Evolutionary conservation across 2,329 filamentous ascomycete genomes (phyloP).

Genomic region (Ceratocystis smalleyi): DNA sequence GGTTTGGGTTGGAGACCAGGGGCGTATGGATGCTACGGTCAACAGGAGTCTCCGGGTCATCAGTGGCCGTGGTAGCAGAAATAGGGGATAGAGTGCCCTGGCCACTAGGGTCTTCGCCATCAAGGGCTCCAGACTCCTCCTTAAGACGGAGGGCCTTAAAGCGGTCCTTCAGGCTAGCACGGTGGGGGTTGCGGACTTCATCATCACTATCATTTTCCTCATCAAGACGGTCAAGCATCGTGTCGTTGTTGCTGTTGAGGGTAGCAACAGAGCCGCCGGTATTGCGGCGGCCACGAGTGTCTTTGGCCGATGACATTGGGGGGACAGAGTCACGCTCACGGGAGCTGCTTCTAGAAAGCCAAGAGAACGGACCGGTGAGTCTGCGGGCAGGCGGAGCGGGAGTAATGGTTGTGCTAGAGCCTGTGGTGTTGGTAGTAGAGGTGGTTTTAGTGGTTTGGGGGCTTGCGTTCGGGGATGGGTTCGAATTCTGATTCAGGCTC

Average conservation of each 20-base stretch:
- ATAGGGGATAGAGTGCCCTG: conserved; percentile 24
- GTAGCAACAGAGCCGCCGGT: conserved; percentile 70
- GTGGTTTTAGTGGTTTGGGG: conserved; percentile 26
- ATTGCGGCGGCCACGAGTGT: conserved; percentile 40
- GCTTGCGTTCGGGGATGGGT: conserved; percentile 21
- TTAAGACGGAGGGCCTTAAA: conserved; percentile 64
- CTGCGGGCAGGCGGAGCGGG: conserved; percentile 43
- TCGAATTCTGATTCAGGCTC: conserved; percentile 26
- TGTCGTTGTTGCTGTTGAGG: conserved; percentile 63
- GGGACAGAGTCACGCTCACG: conserved; percentile 32
- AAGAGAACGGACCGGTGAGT: conserved; percentile 74
- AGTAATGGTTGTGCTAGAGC: conserved; percentile 18
- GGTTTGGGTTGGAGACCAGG: conserved; percentile 49
- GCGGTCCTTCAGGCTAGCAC: conserved; percentile 55
- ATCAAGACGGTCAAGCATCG: conserved; percentile 61
- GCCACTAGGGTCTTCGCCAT: conserved; percentile 38
- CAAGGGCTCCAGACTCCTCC: conserved; percentile 48
- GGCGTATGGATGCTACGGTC: conserved; percentile 24
- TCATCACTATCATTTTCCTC: conserved; percentile 41
- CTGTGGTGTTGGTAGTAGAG: conserved; percentile 20
- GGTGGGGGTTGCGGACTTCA: conserved; percentile 26
- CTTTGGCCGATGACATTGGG: conserved; percentile 40
- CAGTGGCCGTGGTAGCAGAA: conserved; percentile 16
- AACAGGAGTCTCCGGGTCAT: conserved; percentile 19
- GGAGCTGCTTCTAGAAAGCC: conserved; percentile 48